These are phyloP conservation scores for Punctularia strigosozonata DNA, from an alignment of 768 basidiomycete genomes.

Conservation along the genomic window DNA sequence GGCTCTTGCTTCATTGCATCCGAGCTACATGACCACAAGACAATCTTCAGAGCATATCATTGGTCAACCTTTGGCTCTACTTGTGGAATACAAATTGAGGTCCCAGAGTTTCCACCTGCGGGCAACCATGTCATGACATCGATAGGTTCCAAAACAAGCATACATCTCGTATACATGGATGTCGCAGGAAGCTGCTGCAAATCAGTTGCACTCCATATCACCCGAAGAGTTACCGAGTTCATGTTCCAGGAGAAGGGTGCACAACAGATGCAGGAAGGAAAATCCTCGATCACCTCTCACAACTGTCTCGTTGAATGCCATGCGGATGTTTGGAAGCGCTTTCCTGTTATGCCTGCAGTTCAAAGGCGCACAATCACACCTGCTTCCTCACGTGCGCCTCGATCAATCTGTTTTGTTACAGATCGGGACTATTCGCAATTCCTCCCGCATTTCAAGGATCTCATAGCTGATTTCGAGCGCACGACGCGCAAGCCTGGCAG, in stretches of 20 bases:
- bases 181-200: constrained; percentile 16
- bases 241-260: constrained; percentile 34
- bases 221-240: constrained; percentile 43
- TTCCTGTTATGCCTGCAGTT: constrained; percentile 44
- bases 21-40: constrained; percentile 11
- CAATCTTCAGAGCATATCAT: constrained; percentile 31
- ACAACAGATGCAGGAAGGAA: constrained; percentile 9
- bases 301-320: constrained; percentile 46
- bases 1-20: constrained; percentile 37
- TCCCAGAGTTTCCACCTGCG: constrained; percentile 16
- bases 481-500: constrained; percentile 41
- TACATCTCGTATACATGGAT: constrained; percentile 33
- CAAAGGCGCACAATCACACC: constrained; percentile 30
- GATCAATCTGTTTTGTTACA: constrained; percentile 32
- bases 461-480: constrained; percentile 35
- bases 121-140: constrained; percentile 29
- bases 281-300: constrained; percentile 19
- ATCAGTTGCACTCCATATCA: constrained; percentile 40
- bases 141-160: constrained; percentile 25
- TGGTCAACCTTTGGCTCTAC: constrained; percentile 45
- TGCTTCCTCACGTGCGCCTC: constrained; percentile 19
- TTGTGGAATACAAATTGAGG: constrained; percentile 27
- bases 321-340: constrained; percentile 47
- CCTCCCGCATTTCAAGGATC: constrained; percentile 28
- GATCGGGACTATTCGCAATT: constrained; percentile 24